Evolutionary conservation across 176 grass and related monocot species (phyloP).

Genomic region (Oryza longistaminata): DNA sequence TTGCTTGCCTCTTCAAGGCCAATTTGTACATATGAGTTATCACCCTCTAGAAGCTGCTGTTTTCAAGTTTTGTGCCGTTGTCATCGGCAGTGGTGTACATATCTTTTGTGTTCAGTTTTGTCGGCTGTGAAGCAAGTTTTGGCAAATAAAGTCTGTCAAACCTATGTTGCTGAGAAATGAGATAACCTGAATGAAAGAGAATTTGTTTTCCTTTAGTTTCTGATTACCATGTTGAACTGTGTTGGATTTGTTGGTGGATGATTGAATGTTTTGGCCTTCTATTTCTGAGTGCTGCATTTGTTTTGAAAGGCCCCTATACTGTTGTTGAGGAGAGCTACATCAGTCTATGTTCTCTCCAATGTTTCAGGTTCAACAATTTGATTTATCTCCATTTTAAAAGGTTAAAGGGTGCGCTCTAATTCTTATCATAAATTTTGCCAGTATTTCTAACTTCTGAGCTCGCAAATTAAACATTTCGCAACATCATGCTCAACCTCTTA

Average conservation of each 20-base stretch:
- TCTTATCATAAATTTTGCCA: background rate
- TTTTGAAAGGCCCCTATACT: background rate
- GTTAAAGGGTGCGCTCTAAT: background rate
- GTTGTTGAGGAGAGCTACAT: background rate
- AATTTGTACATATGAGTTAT: constrained; percentile 43
- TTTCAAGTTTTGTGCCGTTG: constrained; percentile 11
- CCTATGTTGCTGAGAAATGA: constrained; percentile 34
- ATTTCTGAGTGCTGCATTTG: background rate
- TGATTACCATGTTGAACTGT: background rate
- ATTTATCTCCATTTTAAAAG: background rate
- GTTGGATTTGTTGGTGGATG: background rate
- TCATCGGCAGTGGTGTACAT: constrained; percentile 22
- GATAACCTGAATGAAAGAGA: constrained; percentile 13
- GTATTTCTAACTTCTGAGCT: background rate
- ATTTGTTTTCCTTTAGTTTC: background rate
- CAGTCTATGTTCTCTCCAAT: background rate
- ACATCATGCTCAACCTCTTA: background rate
- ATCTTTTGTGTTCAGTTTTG: constrained; percentile 22
- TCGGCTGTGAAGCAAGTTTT: constrained; percentile 29
- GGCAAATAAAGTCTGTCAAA: constrained; percentile 20
- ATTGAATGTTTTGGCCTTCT: background rate
- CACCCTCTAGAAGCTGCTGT: background rate
- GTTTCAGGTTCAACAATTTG: background rate
- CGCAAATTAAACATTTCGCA: background rate
- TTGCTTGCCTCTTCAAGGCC: constrained; percentile 30